Evolutionary conservation across 208 protist species (phyloP), one percentile per base, ranked within the genome.

Genomic region (Lotmaria passim): DNA sequence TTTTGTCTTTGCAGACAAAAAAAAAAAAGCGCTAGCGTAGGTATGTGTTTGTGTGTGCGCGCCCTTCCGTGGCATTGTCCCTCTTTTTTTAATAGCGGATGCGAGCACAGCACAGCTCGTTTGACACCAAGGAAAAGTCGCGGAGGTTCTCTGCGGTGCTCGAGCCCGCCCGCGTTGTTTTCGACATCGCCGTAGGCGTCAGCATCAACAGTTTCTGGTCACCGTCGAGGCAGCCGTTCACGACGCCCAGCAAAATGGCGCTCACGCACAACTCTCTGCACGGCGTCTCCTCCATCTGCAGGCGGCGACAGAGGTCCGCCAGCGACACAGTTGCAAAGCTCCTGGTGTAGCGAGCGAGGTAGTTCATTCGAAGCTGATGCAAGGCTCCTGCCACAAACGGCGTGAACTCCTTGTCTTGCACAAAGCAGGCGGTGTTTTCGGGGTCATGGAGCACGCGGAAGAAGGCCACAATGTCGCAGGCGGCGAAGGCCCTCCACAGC

Each of bases 301-400:
- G 77, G 48, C 94, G 83, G 44, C 82, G 67, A 8, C 75, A 76
- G 11, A 93, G 61, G 23, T 66, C 55, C 5, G 68, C 15, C 24
- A 93, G 62, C 5, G 57, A 52, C 34, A 96, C 59, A 30, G 83
- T 69, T 28, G 89, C 92, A 81, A 99, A 99, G 57, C 95, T 90
- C 58, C 66, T 75, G 15, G 96, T 87, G 26, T 98, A 86, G 41
- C 90, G 68, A 14, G 95, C 60, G 8, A 99, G 79, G n/a, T 94
- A 93, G 70, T 97, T 76, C 17, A 90, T 93, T 17, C 98, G 89
- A 55, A 99, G 86, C 44, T 91, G 95, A 50, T 90, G 90, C 15
- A 98, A 72, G 23, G 98, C 71, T 36, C 97, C 85, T 47, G 93
- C 79, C 46, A 99, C 85, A 73, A 98, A 98, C 23, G 82, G 50